Percentiles rank a stretch among this genome's conserved stretches.
Evolutionary conservation across 768 basidiomycete genomes (phyloP).

Genomic region (Naganishia friedmannii): DNA sequence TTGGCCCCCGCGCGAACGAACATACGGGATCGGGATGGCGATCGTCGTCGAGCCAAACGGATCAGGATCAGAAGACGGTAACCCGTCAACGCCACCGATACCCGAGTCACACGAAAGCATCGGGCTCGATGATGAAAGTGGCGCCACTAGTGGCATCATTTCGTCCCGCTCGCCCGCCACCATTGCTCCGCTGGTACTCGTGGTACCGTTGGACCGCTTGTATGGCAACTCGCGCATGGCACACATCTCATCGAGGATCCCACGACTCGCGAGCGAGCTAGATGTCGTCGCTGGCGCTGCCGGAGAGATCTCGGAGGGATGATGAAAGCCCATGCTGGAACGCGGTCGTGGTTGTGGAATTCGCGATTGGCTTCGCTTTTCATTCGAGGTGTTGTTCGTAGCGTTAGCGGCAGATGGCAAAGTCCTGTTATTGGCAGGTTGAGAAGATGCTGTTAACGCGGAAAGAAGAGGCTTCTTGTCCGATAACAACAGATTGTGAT

Average conservation of each 20-base stretch:
- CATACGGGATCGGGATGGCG: neutral
- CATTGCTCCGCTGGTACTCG: neutral
- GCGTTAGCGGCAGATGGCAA: neutral
- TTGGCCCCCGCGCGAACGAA: neutral
- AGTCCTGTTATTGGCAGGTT: neutral
- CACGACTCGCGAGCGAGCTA: constrained; percentile 17
- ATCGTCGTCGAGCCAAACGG: constrained; percentile 7
- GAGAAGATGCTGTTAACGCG: neutral
- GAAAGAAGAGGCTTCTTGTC: neutral
- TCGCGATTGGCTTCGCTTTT: neutral
- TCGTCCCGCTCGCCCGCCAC: neutral
- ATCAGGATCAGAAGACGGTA: constrained; percentile 13
- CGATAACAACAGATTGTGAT: neutral
- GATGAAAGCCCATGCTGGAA: neutral
- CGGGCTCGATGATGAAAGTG: constrained; percentile 1
- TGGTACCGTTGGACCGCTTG: constrained; percentile 5
- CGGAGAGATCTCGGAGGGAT: neutral
- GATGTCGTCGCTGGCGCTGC: neutral
- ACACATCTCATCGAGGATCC: constrained; percentile 33
- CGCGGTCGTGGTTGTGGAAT: neutral
- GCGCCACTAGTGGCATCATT: no score
- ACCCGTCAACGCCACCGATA: neutral
- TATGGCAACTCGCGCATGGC: constrained; percentile 29
- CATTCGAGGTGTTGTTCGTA: neutral
- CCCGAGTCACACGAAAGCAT: neutral